Conservation (phyloP, 768 basidiomycete species). For the Postia placenta region DNA sequence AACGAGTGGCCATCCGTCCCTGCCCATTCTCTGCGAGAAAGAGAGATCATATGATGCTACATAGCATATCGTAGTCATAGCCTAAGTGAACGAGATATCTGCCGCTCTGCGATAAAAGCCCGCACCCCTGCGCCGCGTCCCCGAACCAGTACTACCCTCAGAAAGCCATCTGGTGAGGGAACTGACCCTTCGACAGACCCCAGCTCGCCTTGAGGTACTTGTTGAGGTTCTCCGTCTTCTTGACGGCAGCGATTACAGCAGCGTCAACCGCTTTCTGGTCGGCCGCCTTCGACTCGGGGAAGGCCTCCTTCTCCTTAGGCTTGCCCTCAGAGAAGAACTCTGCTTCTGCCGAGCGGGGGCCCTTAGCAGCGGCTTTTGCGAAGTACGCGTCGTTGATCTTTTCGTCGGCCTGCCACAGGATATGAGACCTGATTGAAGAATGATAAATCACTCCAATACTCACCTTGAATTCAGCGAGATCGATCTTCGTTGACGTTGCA, state of each 20-base stretch:
- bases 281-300: conserved; percentile 80
- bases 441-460: conserved; percentile 21
- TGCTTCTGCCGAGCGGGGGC: conserved; percentile 78
- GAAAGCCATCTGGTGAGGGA: conserved; percentile 91
- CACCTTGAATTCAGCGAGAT: conserved; percentile 71
- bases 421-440: too few species aligned
- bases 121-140: conserved; percentile 5
- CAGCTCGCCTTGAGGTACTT: conserved; percentile 93
- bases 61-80: conserved; percentile 34
- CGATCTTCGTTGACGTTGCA: conserved; percentile 92
- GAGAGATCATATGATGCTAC: conserved; percentile 27
- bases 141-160: conserved; percentile 27
- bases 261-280: conserved; percentile 90
- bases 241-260: conserved; percentile 74
- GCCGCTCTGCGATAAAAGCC: conserved; percentile 9
- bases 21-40: background rate
- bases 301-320: conserved; percentile 81
- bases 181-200: conserved; percentile 95
- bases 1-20: background rate
- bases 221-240: conserved; percentile 83
- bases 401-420: conserved; percentile 57
- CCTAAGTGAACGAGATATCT: conserved; percentile 12
- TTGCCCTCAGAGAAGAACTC: conserved; percentile 97
- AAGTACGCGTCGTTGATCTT: conserved; percentile 96
- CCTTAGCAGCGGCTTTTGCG: conserved; percentile 67